A percentile compares a stretch with the other conserved stretches of the same genome.
Conservation (phyloP, 768 basidiomycete genomes). For the Hygrophorus pudorinus region DNA sequence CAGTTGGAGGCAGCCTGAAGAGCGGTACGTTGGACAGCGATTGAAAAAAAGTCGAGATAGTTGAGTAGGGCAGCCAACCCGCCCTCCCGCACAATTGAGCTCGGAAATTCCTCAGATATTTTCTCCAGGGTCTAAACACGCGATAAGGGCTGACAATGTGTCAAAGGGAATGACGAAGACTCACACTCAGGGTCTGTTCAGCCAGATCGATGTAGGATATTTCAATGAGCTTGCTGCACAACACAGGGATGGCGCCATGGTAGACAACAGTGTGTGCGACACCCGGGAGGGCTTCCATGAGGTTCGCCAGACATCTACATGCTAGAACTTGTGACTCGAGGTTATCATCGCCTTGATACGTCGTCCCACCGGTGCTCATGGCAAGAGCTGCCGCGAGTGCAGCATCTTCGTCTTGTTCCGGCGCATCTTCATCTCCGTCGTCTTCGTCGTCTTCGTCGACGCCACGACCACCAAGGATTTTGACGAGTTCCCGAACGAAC, state of each 20-base stretch:
- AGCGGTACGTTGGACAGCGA: conserved; percentile 93
- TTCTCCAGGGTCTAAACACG: conserved; percentile 82
- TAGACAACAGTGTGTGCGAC: conserved; percentile 97
- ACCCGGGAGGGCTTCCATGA: conserved; percentile 98
- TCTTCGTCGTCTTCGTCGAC: conserved; percentile 68
- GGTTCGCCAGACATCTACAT: conserved; percentile 91
- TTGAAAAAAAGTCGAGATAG: conserved; percentile 97
- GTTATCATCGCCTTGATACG: conserved; percentile 73
- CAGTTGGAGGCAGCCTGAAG: conserved; percentile 96
- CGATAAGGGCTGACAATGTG: conserved; percentile 6
- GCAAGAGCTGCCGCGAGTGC: conserved; percentile 83
- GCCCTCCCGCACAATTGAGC: conserved; percentile 91
- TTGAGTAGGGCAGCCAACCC: conserved; percentile 88
- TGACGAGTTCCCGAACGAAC: conserved; percentile 86
- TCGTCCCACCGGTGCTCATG: conserved; percentile 56
- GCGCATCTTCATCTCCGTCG: conserved; percentile 49
- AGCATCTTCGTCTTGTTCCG: conserved; percentile 73
- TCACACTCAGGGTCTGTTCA: conserved; percentile 93
- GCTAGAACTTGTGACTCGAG: conserved; percentile 93
- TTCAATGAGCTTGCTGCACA: conserved; percentile 95
- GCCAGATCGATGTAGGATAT: conserved; percentile 98
- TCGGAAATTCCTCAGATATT: conserved; percentile 95
- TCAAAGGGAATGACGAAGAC: conserved; percentile 24
- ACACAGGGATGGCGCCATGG: conserved; percentile 94
- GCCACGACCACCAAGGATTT: conserved; percentile 77